Base-by-base conservation (phyloP, 1,284 basidiomycete genomes). In the Chalciporus piperatoides region DNA sequence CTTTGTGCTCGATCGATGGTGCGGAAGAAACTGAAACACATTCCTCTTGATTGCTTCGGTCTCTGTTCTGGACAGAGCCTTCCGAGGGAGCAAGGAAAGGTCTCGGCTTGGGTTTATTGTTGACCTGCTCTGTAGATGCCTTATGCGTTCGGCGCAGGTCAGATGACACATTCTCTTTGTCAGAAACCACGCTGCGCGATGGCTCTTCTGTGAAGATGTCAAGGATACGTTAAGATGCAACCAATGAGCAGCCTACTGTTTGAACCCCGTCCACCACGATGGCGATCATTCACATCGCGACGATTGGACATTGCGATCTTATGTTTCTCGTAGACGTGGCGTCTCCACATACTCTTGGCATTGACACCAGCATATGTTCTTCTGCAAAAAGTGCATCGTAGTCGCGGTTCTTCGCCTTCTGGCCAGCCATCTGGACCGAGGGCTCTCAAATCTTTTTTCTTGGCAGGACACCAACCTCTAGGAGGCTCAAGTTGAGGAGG, bases 261-360 rank as follows among this genome's bases (percentile, higher is more conserved):
- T 32, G 81, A 74, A n/a, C 76, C 73, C 37, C 83, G 77, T 35
- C 80, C 56, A 43, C 44, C 77, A 39, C 82, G 75, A 46, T 75
- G 75, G 43, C 81, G 76, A 40, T 85, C 82, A 41, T 71, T 71
- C 41, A 76, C 80, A 55, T 88, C 87, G 46, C 87, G 79, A 35
- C 87, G 75, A 59, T 90, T 90, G 32, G 86, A 76, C 87, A 90
- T 90, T 27, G 86, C 84, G 59, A 90, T 86, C 67, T 87, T 89
- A 65, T 90, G 87, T 60, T 90, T 90, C 68, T 90, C 87, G 55
- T 84, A 88, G 15, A 90, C 86, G 64, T 90, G 87, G 48, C 87
- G 75, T 49, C 88, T 71, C 87, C 88, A 90, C 87, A 90, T 90
- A 58, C 86, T 89, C 67, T 90, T 90, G 8, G 87, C 88, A 61